A percentile compares a stretch with the other conserved stretches of the same genome.
phyloP scores from a whole-genome alignment of 495 filamentous ascomycete species.

The Penicillium desertorum region DNA sequence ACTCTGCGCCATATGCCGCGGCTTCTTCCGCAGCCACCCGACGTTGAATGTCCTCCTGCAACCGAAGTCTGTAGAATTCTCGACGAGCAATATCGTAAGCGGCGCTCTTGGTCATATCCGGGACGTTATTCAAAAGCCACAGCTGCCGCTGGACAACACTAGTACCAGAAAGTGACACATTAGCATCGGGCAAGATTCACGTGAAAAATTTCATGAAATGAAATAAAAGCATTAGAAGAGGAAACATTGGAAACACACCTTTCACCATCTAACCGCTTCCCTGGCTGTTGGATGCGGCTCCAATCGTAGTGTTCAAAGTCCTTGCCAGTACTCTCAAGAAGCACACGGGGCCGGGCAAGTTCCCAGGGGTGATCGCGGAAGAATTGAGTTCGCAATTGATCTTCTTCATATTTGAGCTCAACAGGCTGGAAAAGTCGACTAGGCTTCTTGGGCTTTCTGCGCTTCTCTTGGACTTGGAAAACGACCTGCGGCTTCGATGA shows the following conservation, averaged over 20 bases:
- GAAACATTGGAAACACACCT: conserved; percentile 52
- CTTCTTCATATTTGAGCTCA: conserved; percentile 78
- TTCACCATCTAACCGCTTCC: conserved; percentile 79
- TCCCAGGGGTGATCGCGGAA: conserved; percentile 97
- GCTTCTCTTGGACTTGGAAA: conserved; percentile 43
- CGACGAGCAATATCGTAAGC: conserved; percentile 88
- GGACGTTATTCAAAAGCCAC: conserved; percentile 70
- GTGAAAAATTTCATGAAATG: neutral
- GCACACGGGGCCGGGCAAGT: conserved; percentile 78
- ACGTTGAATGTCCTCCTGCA: conserved; percentile 78
- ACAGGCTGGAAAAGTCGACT: conserved; percentile 80
- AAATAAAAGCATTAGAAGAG: neutral
- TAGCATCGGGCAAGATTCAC: conserved; percentile 16
- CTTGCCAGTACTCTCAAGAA: conserved; percentile 82
- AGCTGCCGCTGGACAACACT: conserved; percentile 94
- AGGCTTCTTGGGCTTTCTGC: conserved; percentile 55
- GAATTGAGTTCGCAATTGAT: conserved; percentile 75
- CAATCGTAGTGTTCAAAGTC: conserved; percentile 77
- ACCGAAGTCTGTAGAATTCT: conserved; percentile 85
- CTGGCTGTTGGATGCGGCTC: conserved; percentile 75
- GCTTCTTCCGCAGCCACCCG: conserved; percentile 89
- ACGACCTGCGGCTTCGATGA: conserved; percentile 38
- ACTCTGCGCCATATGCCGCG: conserved; percentile 76
- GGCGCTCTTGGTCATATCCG: conserved; percentile 55
- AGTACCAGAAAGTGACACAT: conserved; percentile 11